phyloP scores from a whole-genome alignment of 1,284 basidiomycete genomes.

The Ceratobasidium sp. region DNA sequence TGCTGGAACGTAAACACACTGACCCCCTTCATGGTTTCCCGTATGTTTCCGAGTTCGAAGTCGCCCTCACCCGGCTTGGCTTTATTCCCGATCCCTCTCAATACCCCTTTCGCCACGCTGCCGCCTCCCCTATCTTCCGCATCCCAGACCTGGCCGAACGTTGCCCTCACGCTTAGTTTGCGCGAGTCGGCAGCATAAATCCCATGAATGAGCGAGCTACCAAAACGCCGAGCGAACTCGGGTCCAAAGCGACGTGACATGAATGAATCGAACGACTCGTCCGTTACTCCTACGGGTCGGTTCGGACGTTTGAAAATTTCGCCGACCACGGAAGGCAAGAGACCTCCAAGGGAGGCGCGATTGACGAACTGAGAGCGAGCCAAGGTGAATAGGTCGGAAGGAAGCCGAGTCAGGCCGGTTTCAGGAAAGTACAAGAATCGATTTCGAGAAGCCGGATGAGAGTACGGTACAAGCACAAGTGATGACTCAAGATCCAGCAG shows the following conservation, averaged over 20 bases:
- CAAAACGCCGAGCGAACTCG: conserved; percentile 78
- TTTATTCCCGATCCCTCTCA: conserved; percentile 55
- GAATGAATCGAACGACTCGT: conserved; percentile 89
- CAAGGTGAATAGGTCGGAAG: conserved; percentile 62
- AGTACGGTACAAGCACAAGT: conserved; percentile 74
- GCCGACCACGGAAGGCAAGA: conserved; percentile 68
- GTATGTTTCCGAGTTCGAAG: conserved; percentile 70
- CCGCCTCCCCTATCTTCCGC: conserved; percentile 76
- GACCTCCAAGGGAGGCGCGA: conserved; percentile 54
- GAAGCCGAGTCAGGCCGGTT: conserved; percentile 62
- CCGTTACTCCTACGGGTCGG: conserved; percentile 60
- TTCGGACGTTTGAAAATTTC: conserved; percentile 71
- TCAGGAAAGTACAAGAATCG: conserved; percentile 79
- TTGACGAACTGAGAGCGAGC: conserved; percentile 64
- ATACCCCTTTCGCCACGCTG: conserved; percentile 75
- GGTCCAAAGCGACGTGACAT: conserved; percentile 81
- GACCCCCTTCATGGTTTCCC: conserved; percentile 67
- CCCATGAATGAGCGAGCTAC: conserved; percentile 90
- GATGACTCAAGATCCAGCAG: conserved; percentile 73
- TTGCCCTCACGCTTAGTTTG: conserved; percentile 78
- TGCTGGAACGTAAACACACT: conserved; percentile 86
- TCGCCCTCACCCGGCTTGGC: conserved; percentile 53
- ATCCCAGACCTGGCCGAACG: conserved; percentile 82
- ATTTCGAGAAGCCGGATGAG: conserved; percentile 77
- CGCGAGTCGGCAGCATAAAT: conserved; percentile 92